phyloP scores from a whole-genome alignment of 192 early-diverging fungal genomes.

The Linnemannia schmuckeri region DNA sequence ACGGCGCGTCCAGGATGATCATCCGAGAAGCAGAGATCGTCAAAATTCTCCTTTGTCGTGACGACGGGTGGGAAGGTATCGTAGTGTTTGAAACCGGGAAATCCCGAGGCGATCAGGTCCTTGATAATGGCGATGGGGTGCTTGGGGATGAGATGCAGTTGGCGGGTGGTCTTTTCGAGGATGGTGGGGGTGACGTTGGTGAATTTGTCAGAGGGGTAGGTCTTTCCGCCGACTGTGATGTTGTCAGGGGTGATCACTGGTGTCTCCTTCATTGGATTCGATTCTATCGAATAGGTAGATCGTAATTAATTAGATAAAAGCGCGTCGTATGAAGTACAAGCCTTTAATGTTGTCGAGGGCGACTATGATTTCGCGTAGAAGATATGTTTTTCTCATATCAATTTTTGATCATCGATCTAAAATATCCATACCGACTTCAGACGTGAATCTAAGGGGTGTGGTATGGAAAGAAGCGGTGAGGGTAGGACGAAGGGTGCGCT shows the following conservation, averaged over 20 bases:
- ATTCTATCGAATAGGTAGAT: not conserved
- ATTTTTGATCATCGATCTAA: not conserved
- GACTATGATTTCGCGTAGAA: too few species aligned
- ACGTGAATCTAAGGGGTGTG: constrained; percentile 8
- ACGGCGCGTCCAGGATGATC: constrained; percentile 87
- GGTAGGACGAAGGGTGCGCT: constrained; percentile 19
- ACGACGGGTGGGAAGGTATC: constrained; percentile 86
- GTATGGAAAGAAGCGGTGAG: constrained; percentile 42
- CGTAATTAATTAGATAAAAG: not conserved
- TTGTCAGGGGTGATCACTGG: constrained; percentile 34
- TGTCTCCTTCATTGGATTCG: constrained; percentile 27
- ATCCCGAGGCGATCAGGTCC: constrained; percentile 80
- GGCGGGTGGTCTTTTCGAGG: constrained; percentile 78
- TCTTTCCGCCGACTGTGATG: constrained; percentile 57
- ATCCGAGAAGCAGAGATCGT: constrained; percentile 83
- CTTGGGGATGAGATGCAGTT: constrained; percentile 80
- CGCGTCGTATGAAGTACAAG: not conserved
- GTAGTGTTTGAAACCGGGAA: constrained; percentile 72
- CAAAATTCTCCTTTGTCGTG: constrained; percentile 90
- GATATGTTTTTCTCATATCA: not conserved
- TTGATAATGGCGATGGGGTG: constrained; percentile 94
- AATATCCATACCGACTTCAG: constrained; percentile 28
- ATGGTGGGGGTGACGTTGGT: constrained; percentile 87
- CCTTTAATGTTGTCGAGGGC: too few species aligned
- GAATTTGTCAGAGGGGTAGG: constrained; percentile 68